A percentile compares a stretch with the other conserved stretches of the same genome.
These are phyloP conservation scores for Plasmopara muralis DNA, from an alignment of 352 stramenopile species.

Conservation along the genomic window DNA sequence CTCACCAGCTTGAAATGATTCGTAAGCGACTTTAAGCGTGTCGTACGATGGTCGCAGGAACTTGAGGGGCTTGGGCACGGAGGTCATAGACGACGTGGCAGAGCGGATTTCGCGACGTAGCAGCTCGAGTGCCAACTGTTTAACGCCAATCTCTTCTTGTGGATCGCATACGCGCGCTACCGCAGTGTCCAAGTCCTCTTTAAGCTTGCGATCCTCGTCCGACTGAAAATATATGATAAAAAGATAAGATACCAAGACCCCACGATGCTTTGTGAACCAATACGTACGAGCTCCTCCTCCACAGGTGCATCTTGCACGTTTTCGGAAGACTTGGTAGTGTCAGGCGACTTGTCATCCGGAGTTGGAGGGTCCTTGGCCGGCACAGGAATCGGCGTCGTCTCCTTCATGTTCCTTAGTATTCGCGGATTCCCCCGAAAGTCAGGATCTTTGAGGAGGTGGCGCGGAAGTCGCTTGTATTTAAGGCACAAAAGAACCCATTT, in stretches of 20 bases:
- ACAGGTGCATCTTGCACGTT: slow-evolving; percentile 24
- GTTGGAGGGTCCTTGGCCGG: slow-evolving; percentile 44
- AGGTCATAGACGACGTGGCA: slow-evolving; percentile 98
- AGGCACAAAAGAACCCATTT: too few species aligned
- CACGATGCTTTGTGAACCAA: not conserved
- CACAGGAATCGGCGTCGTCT: slow-evolving; percentile 53
- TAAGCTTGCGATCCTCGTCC: slow-evolving; percentile 89
- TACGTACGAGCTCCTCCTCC: slow-evolving; percentile 66
- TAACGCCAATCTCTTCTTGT: slow-evolving; percentile 54
- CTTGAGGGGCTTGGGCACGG: slow-evolving; percentile 99
- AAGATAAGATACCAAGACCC: not conserved
- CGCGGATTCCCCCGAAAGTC: slow-evolving; percentile 12
- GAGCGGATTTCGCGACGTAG: slow-evolving; percentile 95
- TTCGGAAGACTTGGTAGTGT: slow-evolving; percentile 22
- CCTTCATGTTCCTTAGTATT: slow-evolving; percentile 52
- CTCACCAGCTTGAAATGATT: slow-evolving; percentile 39
- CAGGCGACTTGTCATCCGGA: slow-evolving; percentile 36
- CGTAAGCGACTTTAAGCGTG: slow-evolving; percentile 82
- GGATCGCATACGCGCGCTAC: slow-evolving; percentile 74
- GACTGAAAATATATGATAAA: slow-evolving; percentile 35
- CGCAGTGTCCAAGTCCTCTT: slow-evolving; percentile 89
- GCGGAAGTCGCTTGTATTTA: slow-evolving; percentile 5
- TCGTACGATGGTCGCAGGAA: slow-evolving; percentile 97
- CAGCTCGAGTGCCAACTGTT: slow-evolving; percentile 91
- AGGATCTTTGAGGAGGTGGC: slow-evolving; percentile 20